Evolutionary conservation across 805 yeast species (phyloP), one percentile per base, ranked within the genome.

Genomic region (Wickerhamomyces bisporus): DNA sequence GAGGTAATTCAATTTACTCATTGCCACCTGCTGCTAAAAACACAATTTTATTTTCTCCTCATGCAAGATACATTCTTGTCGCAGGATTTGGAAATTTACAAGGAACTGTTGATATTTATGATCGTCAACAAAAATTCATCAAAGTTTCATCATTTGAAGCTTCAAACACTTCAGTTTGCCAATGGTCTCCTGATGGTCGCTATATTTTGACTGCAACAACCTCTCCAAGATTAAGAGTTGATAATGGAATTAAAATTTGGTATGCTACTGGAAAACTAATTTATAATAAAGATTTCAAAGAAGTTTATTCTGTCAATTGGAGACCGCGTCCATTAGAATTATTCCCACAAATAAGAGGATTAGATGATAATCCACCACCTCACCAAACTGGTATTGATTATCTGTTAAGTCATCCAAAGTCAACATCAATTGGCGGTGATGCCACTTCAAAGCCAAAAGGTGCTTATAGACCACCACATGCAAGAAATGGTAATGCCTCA

Each of bases 51-150:
- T 93, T 86, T 62, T 88, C 98, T 8, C 98, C 98, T 6, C 95
- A 89, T 55, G 97, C 94, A 27, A 78, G 86, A 51, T 91, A 79
- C 53, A 81, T 94, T 35, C 69, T 93, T 43, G 91, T 89, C 44
- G 98, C 96, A 9, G 99, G 99, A 4, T 93, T 93, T 64, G 99
- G 99, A 53, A 93, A 93, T 63, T 75, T 93, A 60, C 97, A 91
- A 67, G 99, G 99, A 44, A 79, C 89, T 13, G 94, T 93, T 41
- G 98, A 94, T 60, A 82, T 93, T 44, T 80, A 88, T 58, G 98
- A 93, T 67, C 84, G 97, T 58, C 86, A 80, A 60, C 79, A 82
- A 57, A 83, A 85, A 62, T 91, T 88, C 61, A 65, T 71, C 39
- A 85, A 86, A 60, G 76, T 93, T 37, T 71, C 88, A 16, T 73